Base-by-base conservation (phyloP, 176 grass and related monocot species). In the Ampelocalamus luodianensis region DNA sequence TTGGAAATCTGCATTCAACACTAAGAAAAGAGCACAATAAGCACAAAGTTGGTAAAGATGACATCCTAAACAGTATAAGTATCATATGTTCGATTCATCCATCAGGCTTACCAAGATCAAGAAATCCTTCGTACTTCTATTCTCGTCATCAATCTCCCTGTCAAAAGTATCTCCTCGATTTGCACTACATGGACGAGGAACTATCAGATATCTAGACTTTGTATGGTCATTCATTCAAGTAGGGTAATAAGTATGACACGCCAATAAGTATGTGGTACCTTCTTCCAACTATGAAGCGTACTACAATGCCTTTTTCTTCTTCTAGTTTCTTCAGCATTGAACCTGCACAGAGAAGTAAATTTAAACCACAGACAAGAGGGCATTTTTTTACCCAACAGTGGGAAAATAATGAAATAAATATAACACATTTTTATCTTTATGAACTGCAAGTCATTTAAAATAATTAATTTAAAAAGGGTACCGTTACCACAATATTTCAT, bases 211-310 rank as follows among this genome's bases (percentile, higher is more conserved):
- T 70, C 24, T 78, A 82, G 20, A 89, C 22, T 71, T 63, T 43
- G 55, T 77, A 64, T 43, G 18, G 68, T 85, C 34, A 73, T 78
- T 84, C 24, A 65, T 78, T 82, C 32, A 48, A 80, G 29, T 72
- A 75, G 68, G 80, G 12, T 42, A 76, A 65, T 65, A 65, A 34
- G 62, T 34, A 65, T 65, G 26, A 27, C 27, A 65, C 62, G 3
- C 6, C 13, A 65, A 64, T 12, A 61, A 70, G 29, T 46, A 76
- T 79, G 76, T 7, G 24, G 43, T 90, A 99, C 96, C 93, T 99
- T 96, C 93, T 89, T 92, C 96, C 96, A 81, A 99, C 93, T 59
- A 99, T 54, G 83, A 99, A 99, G 68, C 93, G 91, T 78, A 94
- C 93, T 74, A 94, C 78, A 87, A 96, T 87, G 75, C 92, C 92